Evolutionary conservation across 331 rosid genomes (phyloP), one percentile per base, ranked within the genome.

Genomic region (Telfairia occidentalis): DNA sequence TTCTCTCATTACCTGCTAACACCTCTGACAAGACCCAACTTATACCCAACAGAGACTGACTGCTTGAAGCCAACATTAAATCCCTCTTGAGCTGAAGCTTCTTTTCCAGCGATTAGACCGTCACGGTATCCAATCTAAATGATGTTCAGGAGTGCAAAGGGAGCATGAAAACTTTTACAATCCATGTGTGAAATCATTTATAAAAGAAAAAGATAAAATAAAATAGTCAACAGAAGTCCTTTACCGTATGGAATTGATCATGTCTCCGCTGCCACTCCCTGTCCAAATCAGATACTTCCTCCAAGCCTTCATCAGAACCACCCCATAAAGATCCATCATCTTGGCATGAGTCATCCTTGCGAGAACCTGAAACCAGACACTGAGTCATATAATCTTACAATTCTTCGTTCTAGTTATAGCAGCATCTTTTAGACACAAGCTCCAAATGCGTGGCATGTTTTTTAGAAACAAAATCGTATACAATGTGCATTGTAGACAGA

Each of bases 41-140:
- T 84, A 82, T 83, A 86, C 72, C 96, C 95, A 40, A 74, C 78
- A 63, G 74, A 76, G 30, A 87, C 90, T 1, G 97, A 89, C 77
- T 85, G 82, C 83, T 87, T 91, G 82, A 89, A 94, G 69, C 98
- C 96, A 12, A 83, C 60, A 78, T 89, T 94, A 73, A 91, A 91
- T n/a, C 97, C 98, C 80, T 89, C 92, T 77, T 91, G 98, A 11
- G 96, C 83, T 35, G 96, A 78, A 78, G 90, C 90, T 87, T 89
- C 96, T 87, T 94, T 89, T 73, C 90, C 98, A 0, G 90, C 89
- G 15, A 89, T 71, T 42, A 94, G 53, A 55, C 98, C 98, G 76
- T 89, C 97, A 1, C 95, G 90, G 83, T 94, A 94, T 76, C 97
- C 97, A 61, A 75, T 74, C 98, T 94, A 78, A 66, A 78, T 4